Base-by-base conservation (phyloP, 2,329 filamentous ascomycete genomes). In the Calonectria multiphialidica region DNA sequence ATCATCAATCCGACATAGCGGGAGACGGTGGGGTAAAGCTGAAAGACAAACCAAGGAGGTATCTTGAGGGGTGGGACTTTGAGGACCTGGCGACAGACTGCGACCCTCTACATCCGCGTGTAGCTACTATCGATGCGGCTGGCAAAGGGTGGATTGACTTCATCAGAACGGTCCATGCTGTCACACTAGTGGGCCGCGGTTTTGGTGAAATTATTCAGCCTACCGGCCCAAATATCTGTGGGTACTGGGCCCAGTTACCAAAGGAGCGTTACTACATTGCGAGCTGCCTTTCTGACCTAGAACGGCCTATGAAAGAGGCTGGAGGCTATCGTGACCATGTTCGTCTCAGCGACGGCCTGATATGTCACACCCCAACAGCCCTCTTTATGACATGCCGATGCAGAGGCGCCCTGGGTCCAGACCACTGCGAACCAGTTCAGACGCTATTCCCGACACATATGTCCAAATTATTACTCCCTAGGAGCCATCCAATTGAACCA, bases 31-130 rank as follows among this genome's bases (percentile, higher is more conserved):
- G 74, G 3, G 18, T 69, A 2, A 72, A 71, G 1, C 21, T 71
- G n/a, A 73, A 21, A 9, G 15, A 35, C 9, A 66, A 68, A 21
- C 45, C 68, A 8, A 68, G 76, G n/a, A 72, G 70, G 18, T 62
- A 78, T 18, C 75, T 82, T n/a, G 79, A 81, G 45, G 80, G 79
- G 3, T 82, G 79, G 79, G 79, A 81, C 49, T 82, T 81, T 66
- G 68, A 50, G 0, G 79, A 82, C n/a, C 13, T 82, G 2, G 74
- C 73, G 2, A 75, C 50, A 10, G 45, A 47, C 5, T 28, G 61
- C 12, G 76, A 78, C 53, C 71, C 72, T 3, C 12, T 72, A 1
- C 45, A 75, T 15, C 76, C 79, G 2, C 75, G 76, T 5, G 71
- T 79, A 15, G 71, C 78, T 10, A 73, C 61, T 28, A 21, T 78